These are phyloP conservation scores for Plasmodium billcollinsi DNA, from an alignment of 169 alveolate species.

Conservation along the genomic window DNA sequence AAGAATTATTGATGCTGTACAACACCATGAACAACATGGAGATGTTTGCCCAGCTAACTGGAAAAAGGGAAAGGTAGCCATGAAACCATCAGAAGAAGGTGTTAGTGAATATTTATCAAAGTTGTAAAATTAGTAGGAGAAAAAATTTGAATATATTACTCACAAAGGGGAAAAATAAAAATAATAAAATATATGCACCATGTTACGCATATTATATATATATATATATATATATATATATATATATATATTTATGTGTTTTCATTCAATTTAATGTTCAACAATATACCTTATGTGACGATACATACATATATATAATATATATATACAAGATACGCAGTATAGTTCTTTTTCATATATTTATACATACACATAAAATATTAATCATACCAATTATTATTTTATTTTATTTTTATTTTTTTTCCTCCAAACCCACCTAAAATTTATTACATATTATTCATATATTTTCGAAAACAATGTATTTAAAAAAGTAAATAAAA, in stretches of 20 bases:
- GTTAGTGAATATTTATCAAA: constrained; percentile 86
- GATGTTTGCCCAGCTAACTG: constrained; percentile 99
- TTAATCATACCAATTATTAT: no score
- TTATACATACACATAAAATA: no score
- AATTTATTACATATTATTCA: no score
- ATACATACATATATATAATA: no score
- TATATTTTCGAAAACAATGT: no score
- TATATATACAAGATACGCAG: no score
- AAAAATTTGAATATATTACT: background rate
- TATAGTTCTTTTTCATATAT: no score
- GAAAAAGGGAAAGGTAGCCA: constrained; percentile 97
- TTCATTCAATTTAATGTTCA: no score
- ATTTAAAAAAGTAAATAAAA: no score
- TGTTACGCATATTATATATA: background rate
- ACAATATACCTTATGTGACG: no score
- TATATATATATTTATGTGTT: background rate
- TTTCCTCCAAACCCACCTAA: no score
- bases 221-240: background rate
- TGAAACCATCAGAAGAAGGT: constrained; percentile 96
- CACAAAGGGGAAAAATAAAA: background rate
- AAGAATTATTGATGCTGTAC: constrained; percentile 97
- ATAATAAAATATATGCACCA: background rate
- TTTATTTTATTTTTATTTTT: no score
- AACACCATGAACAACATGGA: constrained; percentile 96
- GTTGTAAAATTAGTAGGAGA: constrained; percentile 19